phyloP scores from a whole-genome alignment of 139 green algal species.

The Mesostigma viride region DNA sequence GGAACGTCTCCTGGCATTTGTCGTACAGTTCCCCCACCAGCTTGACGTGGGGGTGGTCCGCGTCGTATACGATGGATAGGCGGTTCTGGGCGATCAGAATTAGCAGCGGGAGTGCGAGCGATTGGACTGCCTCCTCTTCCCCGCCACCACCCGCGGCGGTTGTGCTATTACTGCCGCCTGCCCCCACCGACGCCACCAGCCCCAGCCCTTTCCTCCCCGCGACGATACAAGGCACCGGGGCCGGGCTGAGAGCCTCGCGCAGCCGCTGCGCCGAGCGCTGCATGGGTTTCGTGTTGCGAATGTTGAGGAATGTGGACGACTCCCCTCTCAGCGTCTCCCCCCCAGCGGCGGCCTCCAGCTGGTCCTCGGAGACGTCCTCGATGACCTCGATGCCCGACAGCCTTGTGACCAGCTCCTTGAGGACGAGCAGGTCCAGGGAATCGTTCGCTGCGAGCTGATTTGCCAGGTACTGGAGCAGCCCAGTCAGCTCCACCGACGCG shows the following conservation, averaged over 20 bases:
- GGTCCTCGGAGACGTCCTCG: constrained; percentile 43
- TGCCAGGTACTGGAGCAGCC: constrained; percentile 48
- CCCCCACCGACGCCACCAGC: not conserved
- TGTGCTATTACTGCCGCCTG: constrained; percentile 6
- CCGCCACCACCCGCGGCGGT: not conserved
- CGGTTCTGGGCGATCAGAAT: constrained; percentile 65
- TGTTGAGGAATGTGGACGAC: too few species aligned
- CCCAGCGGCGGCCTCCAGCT: constrained; percentile 49
- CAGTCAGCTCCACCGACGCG: constrained; percentile 26
- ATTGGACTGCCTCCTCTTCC: constrained; percentile 22
- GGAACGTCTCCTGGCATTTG: constrained; percentile 51
- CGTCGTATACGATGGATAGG: constrained; percentile 44
- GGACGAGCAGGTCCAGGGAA: constrained; percentile 51
- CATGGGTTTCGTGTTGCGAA: constrained; percentile 27
- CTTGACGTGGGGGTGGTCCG: constrained; percentile 59
- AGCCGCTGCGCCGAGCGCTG: too few species aligned
- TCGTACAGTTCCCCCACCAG: constrained; percentile 69
- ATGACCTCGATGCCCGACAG: constrained; percentile 46
- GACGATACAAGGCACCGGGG: not conserved
- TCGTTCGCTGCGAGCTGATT: constrained; percentile 56
- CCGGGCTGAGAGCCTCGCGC: not conserved
- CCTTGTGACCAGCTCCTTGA: constrained; percentile 37
- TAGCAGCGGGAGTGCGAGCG: constrained; percentile 61
- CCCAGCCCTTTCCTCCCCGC: not conserved
- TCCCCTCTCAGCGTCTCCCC: constrained; percentile 38